Conservation (phyloP, 148 eudicot species). For the Camellia granthamiana region DNA sequence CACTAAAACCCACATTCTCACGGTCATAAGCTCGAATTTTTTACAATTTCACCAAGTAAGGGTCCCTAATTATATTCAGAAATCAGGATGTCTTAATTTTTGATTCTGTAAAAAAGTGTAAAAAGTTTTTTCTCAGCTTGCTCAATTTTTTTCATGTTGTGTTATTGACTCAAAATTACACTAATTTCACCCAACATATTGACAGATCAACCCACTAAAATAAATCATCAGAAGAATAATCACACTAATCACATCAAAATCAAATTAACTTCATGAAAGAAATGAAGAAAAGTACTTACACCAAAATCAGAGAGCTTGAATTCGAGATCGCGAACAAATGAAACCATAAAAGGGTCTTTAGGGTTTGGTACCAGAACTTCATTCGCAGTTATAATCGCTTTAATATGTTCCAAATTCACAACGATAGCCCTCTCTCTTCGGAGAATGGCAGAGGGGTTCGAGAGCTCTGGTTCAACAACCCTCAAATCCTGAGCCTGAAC, state of each 20-base stretch:
- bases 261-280: not conserved
- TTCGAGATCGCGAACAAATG: not conserved
- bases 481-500: not conserved
- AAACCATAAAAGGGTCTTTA: not conserved
- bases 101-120: not conserved
- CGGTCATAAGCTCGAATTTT: not conserved
- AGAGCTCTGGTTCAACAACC: constrained; percentile 1
- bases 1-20: not conserved
- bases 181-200: not conserved
- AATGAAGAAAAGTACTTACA: not conserved
- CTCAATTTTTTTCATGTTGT: not conserved
- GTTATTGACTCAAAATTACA: not conserved
- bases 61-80: not conserved
- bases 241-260: not conserved
- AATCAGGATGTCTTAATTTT: not conserved
- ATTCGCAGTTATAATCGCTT: constrained; percentile 4
- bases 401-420: constrained; percentile 10
- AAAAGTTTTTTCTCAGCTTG: not conserved
- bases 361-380: not conserved
- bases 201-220: not conserved
- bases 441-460: not conserved
- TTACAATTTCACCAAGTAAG: not conserved
- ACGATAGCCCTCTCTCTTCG: not conserved
- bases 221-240: not conserved
- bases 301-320: not conserved